Base-by-base conservation (phyloP, 1,284 basidiomycete genomes). In the Microstroma glucosiphilum region DNA sequence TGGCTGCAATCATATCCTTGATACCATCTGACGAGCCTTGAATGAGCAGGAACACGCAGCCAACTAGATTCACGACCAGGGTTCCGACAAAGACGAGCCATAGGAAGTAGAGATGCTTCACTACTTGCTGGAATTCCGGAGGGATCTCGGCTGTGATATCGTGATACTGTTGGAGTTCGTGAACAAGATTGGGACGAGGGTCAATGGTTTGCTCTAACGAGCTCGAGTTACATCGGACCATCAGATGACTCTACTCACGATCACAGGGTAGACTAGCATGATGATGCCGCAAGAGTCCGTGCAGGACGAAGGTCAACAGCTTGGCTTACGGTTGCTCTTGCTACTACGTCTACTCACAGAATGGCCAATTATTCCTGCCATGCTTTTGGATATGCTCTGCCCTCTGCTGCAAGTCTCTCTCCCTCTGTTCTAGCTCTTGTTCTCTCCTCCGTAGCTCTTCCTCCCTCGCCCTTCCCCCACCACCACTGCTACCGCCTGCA, bases 141-240 rank as follows among this genome's bases (percentile, higher is more conserved):
- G 92, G 89, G 59, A 97, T 93, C 78, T 97, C 91, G 64, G 89
- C 88, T 64, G 83, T 79, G 72, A 97, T 93, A 63, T 90, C 89
- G 81, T 97, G 94, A 82, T 88, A 96, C 30, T 37, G 30, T 37
- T 37, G 30, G 30, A 37, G 30, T 3, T 9, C 3, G 30, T 4
- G 9, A 37, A 9, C 30, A 9, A 37, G 30, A 9, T 37, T 9
- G 30, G 30, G 30, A 37, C 30, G 30, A 37, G 30, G 30, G 30
- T 37, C 30, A 37, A 9, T 9, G 9, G 9, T 4, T 4, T 37
- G 9, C 9, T 37, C 30, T 9, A 3, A 37, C 3, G 30, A 37
- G 30, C 30, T 37, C 4, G 30, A 37, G 3, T 4, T 4, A 4
- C 30, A 37, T 37, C 30, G 30, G 3, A 37, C 4, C 30, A 3